phyloP scores from a whole-genome alignment of 2,329 filamentous ascomycete genomes.

The Phyllosticta citrichinensis region DNA sequence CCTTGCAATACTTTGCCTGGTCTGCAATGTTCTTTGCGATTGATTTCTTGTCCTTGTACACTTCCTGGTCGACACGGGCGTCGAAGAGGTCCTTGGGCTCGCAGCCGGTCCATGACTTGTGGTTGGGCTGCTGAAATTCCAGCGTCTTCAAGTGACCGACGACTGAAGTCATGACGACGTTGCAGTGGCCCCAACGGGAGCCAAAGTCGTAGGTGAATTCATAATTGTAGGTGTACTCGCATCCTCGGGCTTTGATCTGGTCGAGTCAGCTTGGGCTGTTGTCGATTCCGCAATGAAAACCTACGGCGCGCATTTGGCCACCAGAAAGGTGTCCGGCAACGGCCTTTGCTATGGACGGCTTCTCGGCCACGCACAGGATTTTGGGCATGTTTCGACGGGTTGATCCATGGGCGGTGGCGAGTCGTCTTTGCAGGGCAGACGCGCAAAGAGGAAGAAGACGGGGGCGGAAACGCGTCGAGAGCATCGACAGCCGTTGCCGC shows the following conservation, averaged over 20 bases:
- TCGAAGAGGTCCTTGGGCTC: constrained; percentile 72
- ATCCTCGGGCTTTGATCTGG: constrained; percentile 57
- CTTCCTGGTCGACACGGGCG: constrained; percentile 59
- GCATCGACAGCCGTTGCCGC: neutral
- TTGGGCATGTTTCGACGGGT: constrained; percentile 29
- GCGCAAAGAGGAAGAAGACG: neutral
- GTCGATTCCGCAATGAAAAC: neutral
- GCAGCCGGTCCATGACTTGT: constrained; percentile 72
- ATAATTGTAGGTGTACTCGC: constrained; percentile 87
- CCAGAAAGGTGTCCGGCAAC: constrained; percentile 85
- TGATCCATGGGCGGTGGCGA: neutral
- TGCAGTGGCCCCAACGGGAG: constrained; percentile 65
- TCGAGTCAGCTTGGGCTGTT: neutral
- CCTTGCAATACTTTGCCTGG: constrained; percentile 61
- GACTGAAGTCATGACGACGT: constrained; percentile 90
- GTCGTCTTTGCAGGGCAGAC: neutral
- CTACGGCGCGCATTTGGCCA: constrained; percentile 23
- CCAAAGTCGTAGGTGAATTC: constrained; percentile 83
- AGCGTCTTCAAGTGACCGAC: constrained; percentile 74
- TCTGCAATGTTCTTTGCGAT: constrained; percentile 78
- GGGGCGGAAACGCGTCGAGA: constrained; percentile 1
- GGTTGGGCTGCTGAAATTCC: constrained; percentile 60
- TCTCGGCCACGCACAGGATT: constrained; percentile 70
- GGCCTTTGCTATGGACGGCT: constrained; percentile 92
- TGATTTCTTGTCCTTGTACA: constrained; percentile 62